Percentiles rank a stretch among this genome's conserved stretches.
Conservation (phyloP, 1,284 basidiomycete species). For the Cryptococcus neoformans region DNA sequence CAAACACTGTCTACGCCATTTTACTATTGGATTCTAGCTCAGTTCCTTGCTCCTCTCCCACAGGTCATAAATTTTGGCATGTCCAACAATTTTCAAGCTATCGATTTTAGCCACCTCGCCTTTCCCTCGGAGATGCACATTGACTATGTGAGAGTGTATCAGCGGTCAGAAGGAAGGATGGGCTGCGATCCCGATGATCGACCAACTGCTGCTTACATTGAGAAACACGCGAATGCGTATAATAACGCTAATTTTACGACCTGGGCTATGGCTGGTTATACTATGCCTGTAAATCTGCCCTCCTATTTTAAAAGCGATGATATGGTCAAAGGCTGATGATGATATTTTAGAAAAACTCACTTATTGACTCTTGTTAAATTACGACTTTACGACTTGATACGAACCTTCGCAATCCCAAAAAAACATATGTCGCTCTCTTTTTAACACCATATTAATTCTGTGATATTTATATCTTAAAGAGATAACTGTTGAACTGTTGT, state of each 20-base stretch:
- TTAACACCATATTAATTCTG: too few relatives aligned
- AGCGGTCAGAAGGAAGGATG: conserved; percentile 62
- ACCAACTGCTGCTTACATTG: conserved; percentile 60
- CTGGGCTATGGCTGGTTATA: conserved; percentile 34
- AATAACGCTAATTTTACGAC: conserved; percentile 40
- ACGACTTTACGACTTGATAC: too few relatives aligned
- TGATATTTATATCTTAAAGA: too few relatives aligned
- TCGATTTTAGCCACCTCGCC: conserved; percentile 62
- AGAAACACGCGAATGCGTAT: conserved; percentile 33
- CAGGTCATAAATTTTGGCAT: conserved; percentile 73
- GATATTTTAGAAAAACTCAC: conserved; percentile 1
- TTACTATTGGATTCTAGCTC: not conserved
- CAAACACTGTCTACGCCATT: not conserved
- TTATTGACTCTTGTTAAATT: not conserved
- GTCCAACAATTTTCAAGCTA: conserved; percentile 48
- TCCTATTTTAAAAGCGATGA: not conserved
- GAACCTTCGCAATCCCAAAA: too few relatives aligned
- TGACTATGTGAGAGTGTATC: conserved; percentile 83
- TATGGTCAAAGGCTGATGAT: too few relatives aligned
- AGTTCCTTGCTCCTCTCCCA: not conserved
- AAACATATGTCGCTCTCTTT: too few relatives aligned
- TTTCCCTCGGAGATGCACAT: conserved; percentile 72
- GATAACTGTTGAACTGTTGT: too few relatives aligned
- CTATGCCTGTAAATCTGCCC: conserved; percentile 30
- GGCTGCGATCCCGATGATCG: conserved; percentile 77